Evolutionary conservation across 2,329 filamentous ascomycete species (phyloP).

Genomic region (Pestalotiopsis sp.): DNA sequence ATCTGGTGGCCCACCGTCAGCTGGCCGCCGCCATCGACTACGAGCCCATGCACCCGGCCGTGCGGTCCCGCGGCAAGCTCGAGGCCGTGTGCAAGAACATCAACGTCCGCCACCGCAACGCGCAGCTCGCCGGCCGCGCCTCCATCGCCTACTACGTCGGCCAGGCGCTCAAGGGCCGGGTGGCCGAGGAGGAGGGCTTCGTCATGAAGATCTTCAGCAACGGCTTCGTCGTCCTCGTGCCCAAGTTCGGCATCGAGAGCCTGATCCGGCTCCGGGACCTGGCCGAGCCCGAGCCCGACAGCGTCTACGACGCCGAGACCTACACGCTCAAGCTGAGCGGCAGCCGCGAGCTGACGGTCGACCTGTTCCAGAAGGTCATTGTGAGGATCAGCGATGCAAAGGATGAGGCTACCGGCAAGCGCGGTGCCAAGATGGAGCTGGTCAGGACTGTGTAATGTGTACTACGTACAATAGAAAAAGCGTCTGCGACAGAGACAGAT

Average conservation of each 20-base stretch:
- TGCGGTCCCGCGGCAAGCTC: slow-evolving; percentile 81
- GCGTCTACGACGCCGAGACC: slow-evolving; percentile 81
- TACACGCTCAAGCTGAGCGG: slow-evolving; percentile 72
- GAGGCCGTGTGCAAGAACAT: slow-evolving; percentile 98
- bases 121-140: slow-evolving; percentile 90
- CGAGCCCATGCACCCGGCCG: slow-evolving; percentile 78
- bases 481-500: neutral
- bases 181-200: slow-evolving; percentile 85
- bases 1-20: slow-evolving; percentile 91
- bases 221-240: slow-evolving; percentile 95
- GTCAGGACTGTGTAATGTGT: slow-evolving; percentile 33
- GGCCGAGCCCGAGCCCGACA: slow-evolving; percentile 75
- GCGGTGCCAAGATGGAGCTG: slow-evolving; percentile 79
- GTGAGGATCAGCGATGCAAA: slow-evolving; percentile 91
- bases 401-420: slow-evolving; percentile 95
- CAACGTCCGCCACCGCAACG: slow-evolving; percentile 95
- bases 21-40: slow-evolving; percentile 95
- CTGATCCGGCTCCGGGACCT: slow-evolving; percentile 86
- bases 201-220: slow-evolving; percentile 98
- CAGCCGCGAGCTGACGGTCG: slow-evolving; percentile 62
- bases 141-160: slow-evolving; percentile 98
- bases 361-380: slow-evolving; percentile 89
- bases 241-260: slow-evolving; percentile 92
- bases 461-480: neutral
- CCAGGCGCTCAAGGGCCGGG: slow-evolving; percentile 82